A percentile compares a stretch with the other conserved stretches of the same genome.
Evolutionary conservation across 768 basidiomycete genomes (phyloP).

Genomic region (Vishniacozyma victoriae): DNA sequence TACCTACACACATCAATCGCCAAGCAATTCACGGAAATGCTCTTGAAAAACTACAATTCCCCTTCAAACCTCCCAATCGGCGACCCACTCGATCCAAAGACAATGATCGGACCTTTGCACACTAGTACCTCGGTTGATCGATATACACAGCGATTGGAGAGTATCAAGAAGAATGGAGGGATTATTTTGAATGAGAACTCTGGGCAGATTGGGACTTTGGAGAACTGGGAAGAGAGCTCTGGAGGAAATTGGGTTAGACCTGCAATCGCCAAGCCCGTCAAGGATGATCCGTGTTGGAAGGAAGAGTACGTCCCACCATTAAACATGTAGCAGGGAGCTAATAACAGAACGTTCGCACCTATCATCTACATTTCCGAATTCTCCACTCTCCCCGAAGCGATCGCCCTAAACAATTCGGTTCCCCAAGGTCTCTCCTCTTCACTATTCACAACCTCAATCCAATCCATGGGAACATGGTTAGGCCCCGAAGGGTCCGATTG

Average conservation of each 20-base stretch:
- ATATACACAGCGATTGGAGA: slow-evolving; percentile 60
- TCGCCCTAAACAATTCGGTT: slow-evolving; percentile 50
- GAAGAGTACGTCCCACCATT: slow-evolving; percentile 13
- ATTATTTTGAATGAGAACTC: slow-evolving; percentile 57
- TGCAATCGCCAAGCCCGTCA: slow-evolving; percentile 25
- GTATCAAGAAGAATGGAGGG: slow-evolving; percentile 62
- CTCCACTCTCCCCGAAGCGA: slow-evolving; percentile 53
- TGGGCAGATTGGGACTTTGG: slow-evolving; percentile 56
- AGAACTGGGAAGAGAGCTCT: slow-evolving; percentile 51
- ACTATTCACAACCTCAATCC: slow-evolving; percentile 79
- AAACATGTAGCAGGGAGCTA: background rate
- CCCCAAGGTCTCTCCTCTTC: slow-evolving; percentile 41
- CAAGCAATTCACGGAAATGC: slow-evolving; percentile 64
- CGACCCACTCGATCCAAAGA: slow-evolving; percentile 70
- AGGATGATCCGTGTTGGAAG: slow-evolving; percentile 36
- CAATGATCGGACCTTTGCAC: slow-evolving; percentile 83
- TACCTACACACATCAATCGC: slow-evolving; percentile 81
- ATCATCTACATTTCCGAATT: slow-evolving; percentile 80
- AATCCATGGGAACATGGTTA: slow-evolving; percentile 84
- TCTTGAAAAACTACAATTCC: slow-evolving; percentile 66
- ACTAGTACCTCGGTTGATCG: slow-evolving; percentile 60
- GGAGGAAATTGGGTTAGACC: slow-evolving; percentile 86
- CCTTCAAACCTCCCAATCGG: slow-evolving; percentile 57
- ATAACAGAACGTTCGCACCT: slow-evolving; percentile 62
- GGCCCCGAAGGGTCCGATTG: slow-evolving; percentile 82